These are phyloP conservation scores for Quercus mongolica DNA, from an alignment of 306 rosid genomes.

Conservation along the genomic window DNA sequence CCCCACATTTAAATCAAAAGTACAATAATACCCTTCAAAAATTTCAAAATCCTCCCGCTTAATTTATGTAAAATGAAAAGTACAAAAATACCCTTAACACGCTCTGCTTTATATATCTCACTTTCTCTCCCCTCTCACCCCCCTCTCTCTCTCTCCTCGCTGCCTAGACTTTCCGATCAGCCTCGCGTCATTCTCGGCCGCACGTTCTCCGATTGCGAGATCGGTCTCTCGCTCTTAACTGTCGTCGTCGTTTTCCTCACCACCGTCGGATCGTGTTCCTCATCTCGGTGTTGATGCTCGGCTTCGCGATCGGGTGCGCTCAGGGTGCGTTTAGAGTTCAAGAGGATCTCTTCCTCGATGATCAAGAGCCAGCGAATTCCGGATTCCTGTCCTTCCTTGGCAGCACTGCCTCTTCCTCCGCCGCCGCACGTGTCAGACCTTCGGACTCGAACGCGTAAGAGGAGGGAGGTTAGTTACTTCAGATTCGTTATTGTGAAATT, in stretches of 20 bases:
- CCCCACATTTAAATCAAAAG: too few relatives aligned
- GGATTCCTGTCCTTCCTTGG: conserved; percentile 86
- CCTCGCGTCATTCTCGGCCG: conserved; percentile 8
- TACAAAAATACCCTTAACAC: too few relatives aligned
- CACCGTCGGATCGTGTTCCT: conserved; percentile 78
- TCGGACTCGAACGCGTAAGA: too few relatives aligned
- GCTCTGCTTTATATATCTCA: too few relatives aligned
- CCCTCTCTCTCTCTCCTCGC: too few relatives aligned
- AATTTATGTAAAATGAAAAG: too few relatives aligned
- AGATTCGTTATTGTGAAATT: too few relatives aligned
- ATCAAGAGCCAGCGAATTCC: conserved; percentile 63
- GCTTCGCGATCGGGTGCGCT: conserved; percentile 54
- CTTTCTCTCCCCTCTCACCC: too few relatives aligned
- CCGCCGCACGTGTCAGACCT: conserved; percentile 20
- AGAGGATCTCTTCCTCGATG: conserved; percentile 83
- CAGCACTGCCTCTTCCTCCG: conserved; percentile 56
- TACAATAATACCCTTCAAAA: too few relatives aligned
- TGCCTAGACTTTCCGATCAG: conserved; percentile 25
- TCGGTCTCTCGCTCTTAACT: conserved; percentile 50
- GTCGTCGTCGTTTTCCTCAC: conserved; percentile 69
- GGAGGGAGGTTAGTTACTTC: too few relatives aligned
- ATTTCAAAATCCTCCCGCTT: too few relatives aligned
- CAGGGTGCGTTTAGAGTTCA: conserved; percentile 91
- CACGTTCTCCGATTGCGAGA: conserved; percentile 70
- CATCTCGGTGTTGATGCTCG: conserved; percentile 70